A percentile compares a stretch with the other conserved stretches of the same genome.
Conservation (phyloP, 495 filamentous ascomycete genomes). For the Daldinia loculata region DNA sequence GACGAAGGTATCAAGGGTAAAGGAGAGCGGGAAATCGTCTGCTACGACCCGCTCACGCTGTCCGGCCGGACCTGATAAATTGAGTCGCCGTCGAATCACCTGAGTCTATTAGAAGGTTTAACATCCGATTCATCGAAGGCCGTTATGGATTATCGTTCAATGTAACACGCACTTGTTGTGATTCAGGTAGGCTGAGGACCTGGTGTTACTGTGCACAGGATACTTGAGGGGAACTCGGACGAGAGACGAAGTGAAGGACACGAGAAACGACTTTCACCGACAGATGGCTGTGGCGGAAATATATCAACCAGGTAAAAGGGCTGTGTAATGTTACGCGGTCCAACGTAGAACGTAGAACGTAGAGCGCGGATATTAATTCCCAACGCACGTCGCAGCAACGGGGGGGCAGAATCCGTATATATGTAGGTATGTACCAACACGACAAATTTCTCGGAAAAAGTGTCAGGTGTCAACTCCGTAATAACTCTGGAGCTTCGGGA, state of each 20-base stretch:
- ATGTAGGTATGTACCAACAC: constrained; percentile 13
- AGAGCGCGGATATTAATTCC: constrained; percentile 33
- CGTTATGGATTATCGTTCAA: constrained; percentile 25
- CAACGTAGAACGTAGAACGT: constrained; percentile 32
- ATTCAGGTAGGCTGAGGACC: constrained; percentile 4
- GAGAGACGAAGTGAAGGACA: constrained; percentile 21
- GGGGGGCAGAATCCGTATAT: constrained; percentile 28
- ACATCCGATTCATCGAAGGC: constrained; percentile 18
- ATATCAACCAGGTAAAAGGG: constrained; percentile 26
- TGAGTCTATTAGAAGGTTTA: constrained; percentile 20
- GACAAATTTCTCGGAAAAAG: not conserved
- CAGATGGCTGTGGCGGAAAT: constrained; percentile 22
- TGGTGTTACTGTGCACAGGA: constrained; percentile 20
- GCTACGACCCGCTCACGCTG: constrained; percentile 10
- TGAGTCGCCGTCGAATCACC: constrained; percentile 21
- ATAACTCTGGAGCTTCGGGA: not conserved
- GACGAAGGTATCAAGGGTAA: constrained; percentile 1
- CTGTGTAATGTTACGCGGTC: constrained; percentile 38
- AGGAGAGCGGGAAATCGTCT: constrained; percentile 8
- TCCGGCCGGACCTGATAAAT: constrained; percentile 8
- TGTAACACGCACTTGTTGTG: constrained; percentile 32
- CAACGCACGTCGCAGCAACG: constrained; percentile 25
- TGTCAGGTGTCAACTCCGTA: not conserved
- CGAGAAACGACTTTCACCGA: constrained; percentile 20
- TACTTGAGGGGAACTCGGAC: constrained; percentile 19